Evolutionary conservation across 495 filamentous ascomycete genomes (phyloP).

Genomic region (Platismatia glauca): DNA sequence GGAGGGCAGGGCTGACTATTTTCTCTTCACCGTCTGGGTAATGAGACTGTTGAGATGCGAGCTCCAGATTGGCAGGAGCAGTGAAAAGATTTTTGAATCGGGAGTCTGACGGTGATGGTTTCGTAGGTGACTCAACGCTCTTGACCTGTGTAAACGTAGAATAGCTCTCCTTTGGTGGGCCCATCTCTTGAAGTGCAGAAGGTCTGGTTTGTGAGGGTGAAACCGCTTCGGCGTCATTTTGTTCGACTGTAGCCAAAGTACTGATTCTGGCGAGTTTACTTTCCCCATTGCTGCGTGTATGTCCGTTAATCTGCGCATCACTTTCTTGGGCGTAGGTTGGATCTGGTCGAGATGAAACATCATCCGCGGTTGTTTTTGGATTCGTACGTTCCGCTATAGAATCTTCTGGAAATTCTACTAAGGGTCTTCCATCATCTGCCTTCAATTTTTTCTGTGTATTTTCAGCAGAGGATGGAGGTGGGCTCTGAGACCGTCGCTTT

Average conservation of each 20-base stretch:
- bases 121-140: conserved; percentile 12
- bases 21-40: conserved; percentile 34
- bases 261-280: neutral
- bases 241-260: neutral
- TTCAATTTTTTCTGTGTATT: conserved; percentile 39
- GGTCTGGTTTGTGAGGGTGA: neutral
- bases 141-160: neutral
- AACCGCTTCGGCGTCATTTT: neutral
- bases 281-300: neutral
- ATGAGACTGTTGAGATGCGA: conserved; percentile 15
- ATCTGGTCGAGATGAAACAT: neutral
- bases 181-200: neutral
- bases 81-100: conserved; percentile 50
- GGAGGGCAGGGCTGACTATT: conserved; percentile 56
- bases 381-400: neutral
- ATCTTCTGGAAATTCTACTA: conserved; percentile 29
- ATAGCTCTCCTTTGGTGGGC: neutral
- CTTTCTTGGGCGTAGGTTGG: neutral
- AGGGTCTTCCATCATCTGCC: conserved; percentile 27
- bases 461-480: conserved; percentile 44
- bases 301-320: conserved; percentile 3
- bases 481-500: conserved; percentile 64
- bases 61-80: conserved; percentile 19
- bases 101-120: conserved; percentile 27
- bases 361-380: conserved; percentile 27